Base-by-base conservation (phyloP, 192 early-diverging fungal species). In the Coemansia sp. region DNA sequence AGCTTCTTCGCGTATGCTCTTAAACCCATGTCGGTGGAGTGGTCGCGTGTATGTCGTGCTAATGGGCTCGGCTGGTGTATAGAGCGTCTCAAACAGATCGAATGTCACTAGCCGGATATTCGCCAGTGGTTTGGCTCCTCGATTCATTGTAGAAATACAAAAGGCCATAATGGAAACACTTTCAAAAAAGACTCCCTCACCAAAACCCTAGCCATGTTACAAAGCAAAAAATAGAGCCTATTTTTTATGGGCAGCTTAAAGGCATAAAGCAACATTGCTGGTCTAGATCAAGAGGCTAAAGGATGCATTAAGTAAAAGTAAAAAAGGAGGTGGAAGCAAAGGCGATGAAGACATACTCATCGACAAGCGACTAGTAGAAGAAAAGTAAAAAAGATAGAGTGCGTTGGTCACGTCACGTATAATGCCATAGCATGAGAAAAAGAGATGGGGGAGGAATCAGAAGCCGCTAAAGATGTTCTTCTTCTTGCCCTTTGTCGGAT, bases 81-180 rank as follows among this genome's bases (percentile, higher is more conserved):
- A 89, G 20, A 88, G 64, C 2, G 88, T 89, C 36, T 88, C 77
- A 45, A 81, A 89, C 36, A 86, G 82, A 59, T 89, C 88, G 56
- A 89, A 89, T 18, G 88, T 89, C 23, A 89, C 79, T n/a, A 89
- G 63, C 31, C 73, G 71, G 38, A 84, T 71, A 35, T 82, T 68
- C 0, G 60, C 35, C 9, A 81, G 57, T 10, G 64, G 59, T 21
- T 62, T 66, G 16, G 63, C 45, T 63, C 33, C 45, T 63, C 33
- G 34, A 33, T 5, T 46, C 28, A 59, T 53, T 5, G 39, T 33
- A 45, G 39, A 24, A 8, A 62, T 46, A 38, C 13, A 45, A 40
- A 31, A n/a, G n/a, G n/a, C n/a, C n/a, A n/a, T n/a, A n/a, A n/a
- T n/a, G 2, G n/a, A 33, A 31, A 31, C 9, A 6, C n/a, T 58